phyloP scores from a whole-genome alignment of 441 rosid species.

The Daphne laureola region DNA sequence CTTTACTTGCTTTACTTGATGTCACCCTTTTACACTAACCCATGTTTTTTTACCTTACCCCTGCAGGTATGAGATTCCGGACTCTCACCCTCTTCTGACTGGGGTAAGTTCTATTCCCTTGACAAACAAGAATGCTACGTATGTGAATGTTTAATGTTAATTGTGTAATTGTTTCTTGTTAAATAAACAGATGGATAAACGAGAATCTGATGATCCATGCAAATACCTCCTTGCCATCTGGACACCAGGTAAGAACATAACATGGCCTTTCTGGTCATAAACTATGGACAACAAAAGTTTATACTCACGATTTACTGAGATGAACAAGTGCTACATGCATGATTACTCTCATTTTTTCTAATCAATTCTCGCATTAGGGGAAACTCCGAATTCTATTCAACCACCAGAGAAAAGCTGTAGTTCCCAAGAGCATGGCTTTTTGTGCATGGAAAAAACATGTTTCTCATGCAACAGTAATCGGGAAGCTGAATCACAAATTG shows the following conservation, averaged over 20 bases:
- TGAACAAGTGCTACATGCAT: slow-evolving; percentile 2
- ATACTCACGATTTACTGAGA: background rate
- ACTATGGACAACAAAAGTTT: slow-evolving; percentile 2
- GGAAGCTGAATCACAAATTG: slow-evolving; percentile 47
- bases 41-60: background rate
- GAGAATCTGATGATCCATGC: slow-evolving; percentile 48
- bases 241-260: slow-evolving; percentile 41
- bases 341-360: slow-evolving; percentile 5
- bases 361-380: slow-evolving; percentile 28
- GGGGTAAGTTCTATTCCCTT: slow-evolving; percentile 32
- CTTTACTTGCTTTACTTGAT: slow-evolving; percentile 7
- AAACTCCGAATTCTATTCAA: slow-evolving; percentile 42
- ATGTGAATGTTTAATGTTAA: slow-evolving; percentile 4
- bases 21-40: too few relatives aligned
- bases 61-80: slow-evolving; percentile 42
- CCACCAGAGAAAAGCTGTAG: slow-evolving; percentile 35
- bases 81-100: slow-evolving; percentile 38
- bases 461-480: slow-evolving; percentile 38
- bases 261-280: background rate
- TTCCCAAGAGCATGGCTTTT: slow-evolving; percentile 25
- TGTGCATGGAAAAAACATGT: slow-evolving; percentile 38
- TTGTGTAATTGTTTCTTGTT: slow-evolving; percentile 11
- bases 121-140: slow-evolving; percentile 4
- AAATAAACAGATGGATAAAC: slow-evolving; percentile 36
- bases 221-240: slow-evolving; percentile 53